Evolutionary conservation across 352 stramenopile genomes (phyloP).

Genomic region (Phytophthora crassamura): DNA sequence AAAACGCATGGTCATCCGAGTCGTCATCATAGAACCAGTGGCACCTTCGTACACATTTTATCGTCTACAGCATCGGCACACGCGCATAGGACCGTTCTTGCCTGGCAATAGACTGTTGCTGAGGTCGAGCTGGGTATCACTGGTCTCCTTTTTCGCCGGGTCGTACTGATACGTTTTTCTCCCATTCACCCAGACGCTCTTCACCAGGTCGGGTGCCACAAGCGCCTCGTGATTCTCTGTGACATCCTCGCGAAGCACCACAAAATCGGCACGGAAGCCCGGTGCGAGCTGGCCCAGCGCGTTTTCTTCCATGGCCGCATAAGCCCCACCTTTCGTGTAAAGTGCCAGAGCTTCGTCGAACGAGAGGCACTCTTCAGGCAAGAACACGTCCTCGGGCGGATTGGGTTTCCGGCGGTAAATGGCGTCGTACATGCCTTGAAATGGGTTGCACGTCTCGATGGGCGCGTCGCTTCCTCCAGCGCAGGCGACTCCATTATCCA

Average conservation of each 20-base stretch:
- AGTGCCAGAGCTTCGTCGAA: slow-evolving; percentile 81
- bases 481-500: slow-evolving; percentile 73
- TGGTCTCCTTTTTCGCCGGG: slow-evolving; percentile 1
- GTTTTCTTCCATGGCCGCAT: slow-evolving; percentile 65
- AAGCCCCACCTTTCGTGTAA: slow-evolving; percentile 84
- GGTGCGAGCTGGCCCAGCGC: slow-evolving; percentile 56
- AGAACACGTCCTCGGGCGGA: slow-evolving; percentile 55
- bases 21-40: too few species aligned
- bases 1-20: too few species aligned
- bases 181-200: slow-evolving; percentile 71
- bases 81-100: slow-evolving; percentile 73
- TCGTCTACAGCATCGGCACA: slow-evolving; percentile 67
- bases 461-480: slow-evolving; percentile 85
- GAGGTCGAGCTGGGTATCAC: slow-evolving; percentile 41
- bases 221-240: slow-evolving; percentile 49
- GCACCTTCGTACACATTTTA: neutral
- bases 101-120: slow-evolving; percentile 67
- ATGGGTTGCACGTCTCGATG: slow-evolving; percentile 89
- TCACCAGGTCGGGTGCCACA: slow-evolving; percentile 55
- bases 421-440: slow-evolving; percentile 90
- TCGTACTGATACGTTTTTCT: slow-evolving; percentile 63
- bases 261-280: slow-evolving; percentile 75
- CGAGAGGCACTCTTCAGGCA: slow-evolving; percentile 68
- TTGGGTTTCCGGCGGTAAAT: slow-evolving; percentile 76
- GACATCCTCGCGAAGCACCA: slow-evolving; percentile 71